A percentile compares a stretch with the other conserved stretches of the same genome.
phyloP scores from a whole-genome alignment of 352 stramenopile genomes.

The Pythium plurisporium region DNA sequence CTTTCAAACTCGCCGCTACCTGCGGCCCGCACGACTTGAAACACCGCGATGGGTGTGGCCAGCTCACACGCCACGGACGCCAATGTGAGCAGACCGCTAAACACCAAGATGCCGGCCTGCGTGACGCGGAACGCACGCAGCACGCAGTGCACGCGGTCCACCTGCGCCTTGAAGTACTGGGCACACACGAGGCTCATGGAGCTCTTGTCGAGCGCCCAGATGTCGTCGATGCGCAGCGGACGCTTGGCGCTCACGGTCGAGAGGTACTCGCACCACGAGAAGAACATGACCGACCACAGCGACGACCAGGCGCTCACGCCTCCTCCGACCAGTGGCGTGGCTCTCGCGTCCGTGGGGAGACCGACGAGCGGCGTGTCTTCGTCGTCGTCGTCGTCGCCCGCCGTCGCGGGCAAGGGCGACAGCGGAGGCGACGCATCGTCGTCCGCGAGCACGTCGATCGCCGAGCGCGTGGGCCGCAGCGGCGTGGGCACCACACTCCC shows the following conservation, averaged over 20 bases:
- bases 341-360: not conserved
- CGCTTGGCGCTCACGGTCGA: constrained; percentile 21
- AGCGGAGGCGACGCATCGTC: constrained; percentile 9
- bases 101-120: constrained; percentile 26
- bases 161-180: constrained; percentile 25
- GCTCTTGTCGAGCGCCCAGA: constrained; percentile 40
- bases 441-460: constrained; percentile 9
- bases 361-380: constrained; percentile 5
- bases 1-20: constrained; percentile 13
- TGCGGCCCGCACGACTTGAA: constrained; percentile 34
- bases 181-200: constrained; percentile 33
- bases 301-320: constrained; percentile 8
- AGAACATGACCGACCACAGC: constrained; percentile 31
- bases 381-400: not conserved
- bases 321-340: not conserved
- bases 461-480: constrained; percentile 10
- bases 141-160: constrained; percentile 32
- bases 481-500: constrained; percentile 19
- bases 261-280: constrained; percentile 31
- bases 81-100: constrained; percentile 38
- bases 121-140: constrained; percentile 28
- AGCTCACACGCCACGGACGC: constrained; percentile 35
- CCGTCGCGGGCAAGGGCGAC: not conserved
- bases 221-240: constrained; percentile 28
- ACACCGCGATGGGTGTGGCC: constrained; percentile 39